Evolutionary conservation across 257 asterid genomes (phyloP), one percentile per base, ranked within the genome.

Genomic region (Solanum bulbocastanum): DNA sequence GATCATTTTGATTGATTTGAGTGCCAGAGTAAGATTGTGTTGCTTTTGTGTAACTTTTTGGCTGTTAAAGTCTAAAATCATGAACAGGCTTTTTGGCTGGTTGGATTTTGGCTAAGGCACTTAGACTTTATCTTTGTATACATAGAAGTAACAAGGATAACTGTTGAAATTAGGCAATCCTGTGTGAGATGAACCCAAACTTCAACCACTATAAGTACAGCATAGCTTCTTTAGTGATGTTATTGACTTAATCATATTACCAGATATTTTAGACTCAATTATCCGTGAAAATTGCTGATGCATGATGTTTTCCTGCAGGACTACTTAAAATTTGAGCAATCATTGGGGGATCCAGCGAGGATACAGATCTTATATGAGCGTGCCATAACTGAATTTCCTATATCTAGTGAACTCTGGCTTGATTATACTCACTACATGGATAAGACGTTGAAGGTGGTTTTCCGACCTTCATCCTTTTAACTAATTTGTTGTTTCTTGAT

Each of bases 331-430:
- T 96, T 97, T 92, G 99, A 97, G 96, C 96, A 92, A 88, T 94
- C 99, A 66, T 90, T 86, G 72, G 99, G 99, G 74, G 99, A 97
- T 93, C 99, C 98, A 81, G 96, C 99, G 52, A 95, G 99, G 84
- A 92, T 96, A 86, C 98, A 95, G 92, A 93, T 97, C 90, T 92
- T 97, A 89, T 97, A 93, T 88, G 99, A 97, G 89, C 99, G 99
- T 74, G 98, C 98, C 39, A 87, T 97, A 90, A 88, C 98, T 0
- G 95, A 95, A 78, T 95, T 96, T 86, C 98, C 99, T 87, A 78
- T 96, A 89, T 93, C 93, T 87, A 83, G 92, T 90, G 98, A 97
- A 84, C 91, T 97, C 32, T 97, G 99, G 99, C 94, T 92, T 14
- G 94, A 93, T 71, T 96, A 96, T 88, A 94, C 97, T 20, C 94